Percentiles rank a stretch among this genome's conserved stretches.
These are phyloP conservation scores for Lepidium sativum DNA, from an alignment of 345 rosid species.

Conservation along the genomic window DNA sequence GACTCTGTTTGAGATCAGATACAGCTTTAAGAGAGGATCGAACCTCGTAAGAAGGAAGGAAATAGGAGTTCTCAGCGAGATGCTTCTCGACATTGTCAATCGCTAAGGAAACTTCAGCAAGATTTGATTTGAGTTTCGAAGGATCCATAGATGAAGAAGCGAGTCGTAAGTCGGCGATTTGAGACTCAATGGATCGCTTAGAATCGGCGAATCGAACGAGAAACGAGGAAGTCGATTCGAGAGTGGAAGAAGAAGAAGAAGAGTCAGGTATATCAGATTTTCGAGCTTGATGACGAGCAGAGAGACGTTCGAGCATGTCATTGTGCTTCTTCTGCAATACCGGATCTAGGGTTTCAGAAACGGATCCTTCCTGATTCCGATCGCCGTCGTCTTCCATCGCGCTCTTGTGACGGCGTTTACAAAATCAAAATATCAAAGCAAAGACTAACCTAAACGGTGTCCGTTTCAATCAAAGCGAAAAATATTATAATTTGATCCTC, in stretches of 20 bases:
- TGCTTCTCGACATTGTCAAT: constrained; percentile 64
- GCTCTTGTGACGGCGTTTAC: background rate
- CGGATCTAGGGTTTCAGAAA: constrained; percentile 23
- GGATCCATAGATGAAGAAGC: constrained; percentile 30
- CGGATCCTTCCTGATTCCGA: background rate
- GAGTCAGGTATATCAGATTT: constrained; percentile 33
- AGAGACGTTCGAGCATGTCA: constrained; percentile 73
- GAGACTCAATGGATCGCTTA: constrained; percentile 46
- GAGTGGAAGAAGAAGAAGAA: constrained; percentile 26
- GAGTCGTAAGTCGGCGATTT: constrained; percentile 30
- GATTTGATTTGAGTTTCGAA: constrained; percentile 34
- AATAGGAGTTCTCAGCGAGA: constrained; percentile 66
- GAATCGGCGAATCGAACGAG: constrained; percentile 52
- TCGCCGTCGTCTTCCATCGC: constrained; percentile 16
- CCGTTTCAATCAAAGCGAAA: background rate
- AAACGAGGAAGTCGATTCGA: constrained; percentile 50
- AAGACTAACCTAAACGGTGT: background rate
- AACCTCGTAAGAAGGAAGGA: constrained; percentile 71
- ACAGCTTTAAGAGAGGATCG: constrained; percentile 60
- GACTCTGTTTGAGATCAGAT: constrained; percentile 56
- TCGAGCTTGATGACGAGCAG: constrained; percentile 64
- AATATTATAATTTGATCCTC: background rate
- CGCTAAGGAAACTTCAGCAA: constrained; percentile 43
- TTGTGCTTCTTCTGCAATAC: constrained; percentile 49
- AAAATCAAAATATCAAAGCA: background rate